Evolutionary conservation across 2,329 filamentous ascomycete genomes (phyloP).

Genomic region (Curvularia sp.): DNA sequence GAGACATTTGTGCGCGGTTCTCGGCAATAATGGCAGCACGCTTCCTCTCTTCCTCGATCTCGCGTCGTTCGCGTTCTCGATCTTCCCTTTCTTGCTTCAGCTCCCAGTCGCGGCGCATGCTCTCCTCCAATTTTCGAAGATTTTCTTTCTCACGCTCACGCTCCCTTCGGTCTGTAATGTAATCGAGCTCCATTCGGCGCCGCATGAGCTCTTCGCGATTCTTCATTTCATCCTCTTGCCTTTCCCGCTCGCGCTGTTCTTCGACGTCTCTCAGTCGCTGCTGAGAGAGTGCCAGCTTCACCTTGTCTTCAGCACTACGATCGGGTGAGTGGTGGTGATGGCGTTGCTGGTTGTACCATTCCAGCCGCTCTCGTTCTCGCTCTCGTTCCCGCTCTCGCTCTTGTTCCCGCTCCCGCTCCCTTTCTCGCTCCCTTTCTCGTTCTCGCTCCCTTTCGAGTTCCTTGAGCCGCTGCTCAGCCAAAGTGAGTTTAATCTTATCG

Average conservation of each 20-base stretch:
- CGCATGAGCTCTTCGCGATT: slow-evolving; percentile 49
- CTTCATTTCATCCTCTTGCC: slow-evolving; percentile 45
- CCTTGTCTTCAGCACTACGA: slow-evolving; percentile 32
- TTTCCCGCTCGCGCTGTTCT: slow-evolving; percentile 45
- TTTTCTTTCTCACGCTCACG: slow-evolving; percentile 41
- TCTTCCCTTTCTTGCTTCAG: slow-evolving; percentile 42
- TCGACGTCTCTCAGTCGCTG: slow-evolving; percentile 49
- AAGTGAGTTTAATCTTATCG: slow-evolving; percentile 15
- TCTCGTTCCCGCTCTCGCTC: slow-evolving; percentile 43
- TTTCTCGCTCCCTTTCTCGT: slow-evolving; percentile 43
- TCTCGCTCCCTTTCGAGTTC: slow-evolving; percentile 27
- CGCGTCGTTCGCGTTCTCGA: slow-evolving; percentile 47
- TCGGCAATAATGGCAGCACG: slow-evolving; percentile 49
- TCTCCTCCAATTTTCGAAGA: slow-evolving; percentile 39
- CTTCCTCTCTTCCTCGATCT: slow-evolving; percentile 52
- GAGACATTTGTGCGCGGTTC: slow-evolving; percentile 49
- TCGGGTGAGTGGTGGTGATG: slow-evolving; percentile 20
- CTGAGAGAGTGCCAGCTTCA: slow-evolving; percentile 46
- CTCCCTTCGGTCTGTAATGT: slow-evolving; percentile 46
- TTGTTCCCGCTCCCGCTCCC: slow-evolving; percentile 43
- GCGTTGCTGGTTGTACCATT: not conserved
- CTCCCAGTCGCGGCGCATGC: slow-evolving; percentile 43
- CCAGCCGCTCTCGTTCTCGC: slow-evolving; percentile 34
- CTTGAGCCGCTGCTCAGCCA: slow-evolving; percentile 17
- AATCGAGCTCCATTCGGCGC: slow-evolving; percentile 47